Base-by-base conservation (phyloP, 2,329 filamentous ascomycete species). In the Endoconidiophora polonica region DNA sequence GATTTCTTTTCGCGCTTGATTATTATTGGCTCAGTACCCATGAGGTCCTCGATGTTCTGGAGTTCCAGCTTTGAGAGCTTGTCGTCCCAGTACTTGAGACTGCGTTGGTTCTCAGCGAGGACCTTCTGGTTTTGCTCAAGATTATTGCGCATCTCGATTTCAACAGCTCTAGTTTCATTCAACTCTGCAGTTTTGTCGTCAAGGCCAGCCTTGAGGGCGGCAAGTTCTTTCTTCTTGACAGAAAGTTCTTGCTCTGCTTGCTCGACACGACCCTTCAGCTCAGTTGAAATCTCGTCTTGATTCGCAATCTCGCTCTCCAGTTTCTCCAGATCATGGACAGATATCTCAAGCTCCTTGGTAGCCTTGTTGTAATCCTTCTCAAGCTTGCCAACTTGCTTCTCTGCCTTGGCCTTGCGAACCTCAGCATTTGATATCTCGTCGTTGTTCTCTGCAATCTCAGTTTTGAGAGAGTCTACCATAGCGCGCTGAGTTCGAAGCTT, bases 71-170 rank as follows among this genome's bases (percentile, higher is more conserved):
- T 96, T 48, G 74, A 72, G 6, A 94, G 70, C 68, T 96, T 95
- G 54, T 94, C 86, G 49, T 87, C 71, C 87, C 88, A 96, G 67
- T 94, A 86, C 37, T 73, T 74, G 39, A 84, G 73, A 53, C 84
- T 79, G 65, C 85, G 88, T 62, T 93, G 80, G 64, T 93, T 94
- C 60, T 96, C 90, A 0, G 68, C 65, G 12, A 96, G 73, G 7
- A 81, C 77, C 66, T 98, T 98, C 57, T 94, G 84, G 62, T 90
- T 91, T 61, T 96, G 90, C 60, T 96, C 91, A 1, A 98, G 79
- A 67, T 94, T 94, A 66, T 96, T 96, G 55, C 85, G 83, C 87
- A 96, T 95, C 65, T 98, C 91, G 54, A 98, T 95, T 64, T 98
- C 91, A 2, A 82, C 71, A 0, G 86, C 88, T 7, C 90, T 78